Evolutionary conservation across 140 eudicot genomes (phyloP), one percentile per base, ranked within the genome.

Genomic region (Artemisia princeps): DNA sequence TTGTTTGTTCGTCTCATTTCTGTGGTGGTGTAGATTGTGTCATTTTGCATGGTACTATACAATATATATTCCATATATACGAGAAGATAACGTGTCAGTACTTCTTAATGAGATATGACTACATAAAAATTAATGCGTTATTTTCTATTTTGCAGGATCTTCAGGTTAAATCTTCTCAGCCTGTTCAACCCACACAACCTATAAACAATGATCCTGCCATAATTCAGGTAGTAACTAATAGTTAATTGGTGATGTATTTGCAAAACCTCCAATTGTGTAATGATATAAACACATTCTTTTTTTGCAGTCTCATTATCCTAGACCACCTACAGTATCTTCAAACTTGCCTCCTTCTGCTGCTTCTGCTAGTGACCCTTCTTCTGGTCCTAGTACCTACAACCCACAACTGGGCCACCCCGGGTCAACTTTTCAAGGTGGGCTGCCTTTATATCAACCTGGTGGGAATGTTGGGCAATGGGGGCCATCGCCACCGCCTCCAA

Each of bases 301-400:
- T 0, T 72, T 22, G 84, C 89, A 90, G 95, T 90, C 97, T 66
- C 95, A 90, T 67, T 84, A 90, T 81, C 86, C 95, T 64, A 86
- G 65, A 17, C 85, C 95, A 64, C 26, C 94, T 61, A 16, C 94
- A 23, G 51, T 83, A 63, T 60, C 88, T 37, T 9, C 95, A 61
- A 87, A 62, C 79, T 16, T 89, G 60, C 88, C 81, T 51, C 74
- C n/a, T n/a, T n/a, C 72, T 55, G 48, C 22, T 20, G 22, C 48
- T 55, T 55, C 10, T 66, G 66, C 48, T 11, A 69, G 65, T 72
- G 82, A 69, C 55, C 55, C 92, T 61, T 55, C 64, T 33, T 17
- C 85, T 4, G 84, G 77, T 62, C 72, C 73, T 59, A 70, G 80
- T 28, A 59, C 87, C 20, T 82, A 82, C 20, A 58, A 76, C 22